Conservation (phyloP, 306 rosid genomes). For the Acacia confusa region DNA sequence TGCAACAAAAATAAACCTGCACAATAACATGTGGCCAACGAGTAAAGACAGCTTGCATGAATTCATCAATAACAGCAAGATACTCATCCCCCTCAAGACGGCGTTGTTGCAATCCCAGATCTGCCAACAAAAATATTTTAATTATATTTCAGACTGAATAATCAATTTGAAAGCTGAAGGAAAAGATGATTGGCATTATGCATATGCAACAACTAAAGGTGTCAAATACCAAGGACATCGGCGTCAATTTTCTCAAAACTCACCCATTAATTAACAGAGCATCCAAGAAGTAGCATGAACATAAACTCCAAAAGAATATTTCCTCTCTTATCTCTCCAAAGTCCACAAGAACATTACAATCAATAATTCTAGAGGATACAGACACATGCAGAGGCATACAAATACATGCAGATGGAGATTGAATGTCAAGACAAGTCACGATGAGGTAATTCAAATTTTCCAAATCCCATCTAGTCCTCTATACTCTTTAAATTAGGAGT, state of each 20-base stretch:
- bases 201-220: background rate
- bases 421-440: too few relatives aligned
- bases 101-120: conserved; percentile 85
- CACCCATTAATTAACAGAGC: background rate
- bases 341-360: too few relatives aligned
- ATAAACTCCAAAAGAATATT: too few relatives aligned
- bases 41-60: conserved; percentile 96
- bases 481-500: too few relatives aligned
- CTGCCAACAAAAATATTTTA: conserved; percentile 40
- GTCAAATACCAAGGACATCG: background rate
- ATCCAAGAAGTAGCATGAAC: background rate
- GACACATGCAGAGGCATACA: too few relatives aligned
- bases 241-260: background rate
- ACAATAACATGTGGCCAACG: conserved; percentile 99
- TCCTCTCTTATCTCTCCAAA: too few relatives aligned
- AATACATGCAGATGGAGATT: too few relatives aligned
- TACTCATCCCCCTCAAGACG: conserved; percentile 96
- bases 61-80: conserved; percentile 86
- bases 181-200: background rate
- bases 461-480: too few relatives aligned
- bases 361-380: too few relatives aligned
- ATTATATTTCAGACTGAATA: conserved; percentile 23
- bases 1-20: conserved; percentile 58
- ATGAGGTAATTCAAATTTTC: too few relatives aligned
- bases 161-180: conserved; percentile 19